Conservation (phyloP, 2,329 filamentous ascomycete species). For the Fusarium bulbicola region DNA sequence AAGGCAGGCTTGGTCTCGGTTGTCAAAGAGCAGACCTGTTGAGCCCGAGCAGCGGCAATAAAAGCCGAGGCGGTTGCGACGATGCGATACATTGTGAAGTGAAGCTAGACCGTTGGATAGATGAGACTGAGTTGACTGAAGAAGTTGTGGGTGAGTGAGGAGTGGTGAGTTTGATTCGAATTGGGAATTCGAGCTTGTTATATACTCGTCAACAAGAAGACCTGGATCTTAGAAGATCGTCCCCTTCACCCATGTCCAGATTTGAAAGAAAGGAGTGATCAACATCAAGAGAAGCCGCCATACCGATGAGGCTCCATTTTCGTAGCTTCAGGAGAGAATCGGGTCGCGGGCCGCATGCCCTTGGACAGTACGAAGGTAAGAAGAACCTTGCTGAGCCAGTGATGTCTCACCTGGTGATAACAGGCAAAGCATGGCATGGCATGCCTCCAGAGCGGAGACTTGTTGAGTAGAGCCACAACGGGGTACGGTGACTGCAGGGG, state of each 20-base stretch:
- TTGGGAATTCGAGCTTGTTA: constrained; percentile 20
- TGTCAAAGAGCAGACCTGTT: constrained; percentile 59
- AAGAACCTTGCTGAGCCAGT: neutral
- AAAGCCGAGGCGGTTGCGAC: constrained; percentile 43
- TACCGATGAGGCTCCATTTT: constrained; percentile 13
- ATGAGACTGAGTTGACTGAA: constrained; percentile 16
- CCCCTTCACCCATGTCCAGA: neutral
- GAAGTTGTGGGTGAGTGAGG: constrained; percentile 19
- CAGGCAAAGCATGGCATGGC: constrained; percentile 5
- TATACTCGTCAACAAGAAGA: constrained; percentile 13
- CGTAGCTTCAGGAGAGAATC: neutral
- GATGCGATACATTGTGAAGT: constrained; percentile 43
- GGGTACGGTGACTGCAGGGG: constrained; percentile 1
- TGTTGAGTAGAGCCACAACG: constrained; percentile 2
- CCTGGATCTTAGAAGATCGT: neutral
- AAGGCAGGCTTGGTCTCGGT: constrained; percentile 63
- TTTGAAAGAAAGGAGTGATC: constrained; percentile 3
- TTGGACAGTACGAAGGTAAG: neutral
- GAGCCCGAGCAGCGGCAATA: constrained; percentile 49
- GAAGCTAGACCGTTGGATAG: constrained; percentile 16
- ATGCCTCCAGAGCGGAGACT: neutral
- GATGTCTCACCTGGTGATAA: neutral
- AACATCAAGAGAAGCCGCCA: constrained; percentile 11
- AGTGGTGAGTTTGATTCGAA: constrained; percentile 15
- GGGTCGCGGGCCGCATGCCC: constrained; percentile 30